Percentiles rank a stretch among this genome's conserved stretches.
Conservation (phyloP, 257 asterid species). For the Solanum sejunctum region DNA sequence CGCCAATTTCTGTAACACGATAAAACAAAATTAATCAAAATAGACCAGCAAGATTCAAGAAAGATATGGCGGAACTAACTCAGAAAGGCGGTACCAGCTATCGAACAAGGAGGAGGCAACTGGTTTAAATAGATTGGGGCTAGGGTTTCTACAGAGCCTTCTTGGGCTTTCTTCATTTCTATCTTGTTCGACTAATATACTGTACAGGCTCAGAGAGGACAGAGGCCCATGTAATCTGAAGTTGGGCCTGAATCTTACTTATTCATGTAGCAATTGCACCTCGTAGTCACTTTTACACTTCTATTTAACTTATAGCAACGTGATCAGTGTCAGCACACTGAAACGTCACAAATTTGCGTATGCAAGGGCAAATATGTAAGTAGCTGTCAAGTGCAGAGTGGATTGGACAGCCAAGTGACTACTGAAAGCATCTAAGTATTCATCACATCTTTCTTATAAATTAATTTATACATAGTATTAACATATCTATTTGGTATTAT, state of each 20-base stretch:
- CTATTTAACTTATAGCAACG: neutral
- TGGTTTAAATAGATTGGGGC: neutral
- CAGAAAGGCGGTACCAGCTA: neutral
- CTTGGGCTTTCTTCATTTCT: neutral
- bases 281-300: neutral
- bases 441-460: too few species aligned
- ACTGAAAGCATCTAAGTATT: too few species aligned
- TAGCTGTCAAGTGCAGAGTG: too few species aligned
- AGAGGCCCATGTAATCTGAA: neutral
- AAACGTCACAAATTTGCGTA: too few species aligned
- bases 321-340: too few species aligned
- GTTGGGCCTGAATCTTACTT: neutral
- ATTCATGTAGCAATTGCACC: neutral
- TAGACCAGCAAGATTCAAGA: too few species aligned
- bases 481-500: too few species aligned
- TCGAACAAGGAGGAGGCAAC: neutral
- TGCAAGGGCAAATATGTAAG: too few species aligned
- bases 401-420: too few species aligned
- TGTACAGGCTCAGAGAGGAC: neutral
- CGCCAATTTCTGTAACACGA: too few species aligned
- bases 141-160: neutral
- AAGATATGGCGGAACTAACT: neutral
- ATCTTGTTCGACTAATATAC: neutral
- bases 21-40: too few species aligned
- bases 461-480: too few species aligned